A percentile compares a stretch with the other conserved stretches of the same genome.
Evolutionary conservation across 2,329 filamentous ascomycete genomes (phyloP).

Genomic region (Cercospora sojina): DNA sequence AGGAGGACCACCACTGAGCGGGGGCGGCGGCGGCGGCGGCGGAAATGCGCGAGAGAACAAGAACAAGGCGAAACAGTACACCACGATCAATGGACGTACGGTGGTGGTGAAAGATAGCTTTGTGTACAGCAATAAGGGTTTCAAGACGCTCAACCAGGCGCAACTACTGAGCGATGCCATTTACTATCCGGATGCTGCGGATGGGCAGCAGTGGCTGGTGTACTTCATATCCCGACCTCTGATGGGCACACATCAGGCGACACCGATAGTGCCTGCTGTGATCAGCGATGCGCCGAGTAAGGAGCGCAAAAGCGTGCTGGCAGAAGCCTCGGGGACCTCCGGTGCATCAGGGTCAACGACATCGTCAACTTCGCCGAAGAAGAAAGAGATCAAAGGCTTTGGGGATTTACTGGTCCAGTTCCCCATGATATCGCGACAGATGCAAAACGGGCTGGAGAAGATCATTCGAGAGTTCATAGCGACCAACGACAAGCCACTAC

Average conservation of each 20-base stretch:
- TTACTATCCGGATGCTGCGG: slow-evolving; percentile 85
- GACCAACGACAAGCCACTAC: slow-evolving; percentile 80
- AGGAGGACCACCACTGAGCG: slow-evolving; percentile 44
- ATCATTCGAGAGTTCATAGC: slow-evolving; percentile 86
- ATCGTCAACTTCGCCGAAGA: slow-evolving; percentile 56
- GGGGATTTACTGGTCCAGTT: slow-evolving; percentile 87
- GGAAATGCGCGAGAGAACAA: slow-evolving; percentile 72
- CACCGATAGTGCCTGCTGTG: slow-evolving; percentile 67
- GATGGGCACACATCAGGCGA: slow-evolving; percentile 77
- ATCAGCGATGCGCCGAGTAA: slow-evolving; percentile 39
- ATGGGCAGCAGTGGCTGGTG: slow-evolving; percentile 89
- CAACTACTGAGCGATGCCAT: slow-evolving; percentile 79
- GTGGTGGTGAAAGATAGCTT: slow-evolving; percentile 91
- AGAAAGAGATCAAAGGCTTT: slow-evolving; percentile 90
- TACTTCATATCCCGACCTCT: slow-evolving; percentile 93
- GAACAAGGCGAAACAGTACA: slow-evolving; percentile 91
- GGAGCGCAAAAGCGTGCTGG: slow-evolving; percentile 35
- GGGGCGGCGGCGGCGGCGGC: slow-evolving; percentile 53
- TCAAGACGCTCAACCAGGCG: slow-evolving; percentile 86
- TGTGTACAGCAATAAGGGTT: slow-evolving; percentile 98
- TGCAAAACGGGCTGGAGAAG: slow-evolving; percentile 87
- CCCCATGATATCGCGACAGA: slow-evolving; percentile 92
- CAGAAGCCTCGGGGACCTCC: slow-evolving; percentile 32
- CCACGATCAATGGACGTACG: slow-evolving; percentile 86
- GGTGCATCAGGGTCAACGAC: slow-evolving; percentile 17